Evolutionary conservation across 2,329 filamentous ascomycete genomes (phyloP), one percentile per base, ranked within the genome.

Genomic region (Verticillium albo-atrum): DNA sequence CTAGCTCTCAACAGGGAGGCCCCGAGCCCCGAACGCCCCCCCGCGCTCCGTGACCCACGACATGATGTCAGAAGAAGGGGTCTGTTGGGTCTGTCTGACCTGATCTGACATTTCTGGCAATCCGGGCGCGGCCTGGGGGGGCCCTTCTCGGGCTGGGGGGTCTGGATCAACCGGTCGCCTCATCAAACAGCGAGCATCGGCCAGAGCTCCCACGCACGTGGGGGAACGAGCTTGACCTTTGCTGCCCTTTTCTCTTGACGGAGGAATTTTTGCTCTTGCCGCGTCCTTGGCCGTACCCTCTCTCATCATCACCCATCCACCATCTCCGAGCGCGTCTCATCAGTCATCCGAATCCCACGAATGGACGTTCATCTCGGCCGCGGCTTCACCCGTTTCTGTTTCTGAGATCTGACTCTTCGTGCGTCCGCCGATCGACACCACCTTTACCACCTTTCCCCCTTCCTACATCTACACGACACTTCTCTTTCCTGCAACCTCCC

Each of bases 361-460:
- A 50, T 50, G 42, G 42, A 50, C 42, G 42, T 23, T 50, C 42
- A 50, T 50, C 42, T 50, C 42, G 42, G 42, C 42, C 42, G 20
- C 42, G 20, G 42, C 42, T 14, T 50, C 42, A 50, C 20, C 42
- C 42, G n/a, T 50, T 26, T 50, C 20, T 50, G n/a, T 50, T 26
- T 50, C 20, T 50, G 42, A 50, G 20, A 50, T 23, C 20, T 50
- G 42, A 50, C 42, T 28, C 26, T 26, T 60, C n/a, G 42, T n/a
- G n/a, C 32, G 52, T 53, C 55, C 57, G 23, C 59, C 47, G 56
- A 59, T 62, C 59, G 32, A 58, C 54, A 42, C 57, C 28, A 54
- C 60, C 60, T 55, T 51, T 47, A n/a, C n/a, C n/a, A n/a, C n/a
- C n/a, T n/a, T 54, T 54, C 37, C 42, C 50, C 61, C 56, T 60